Conservation (phyloP, 2,329 filamentous ascomycete species). For the Exophiala xenobiotica region DNA sequence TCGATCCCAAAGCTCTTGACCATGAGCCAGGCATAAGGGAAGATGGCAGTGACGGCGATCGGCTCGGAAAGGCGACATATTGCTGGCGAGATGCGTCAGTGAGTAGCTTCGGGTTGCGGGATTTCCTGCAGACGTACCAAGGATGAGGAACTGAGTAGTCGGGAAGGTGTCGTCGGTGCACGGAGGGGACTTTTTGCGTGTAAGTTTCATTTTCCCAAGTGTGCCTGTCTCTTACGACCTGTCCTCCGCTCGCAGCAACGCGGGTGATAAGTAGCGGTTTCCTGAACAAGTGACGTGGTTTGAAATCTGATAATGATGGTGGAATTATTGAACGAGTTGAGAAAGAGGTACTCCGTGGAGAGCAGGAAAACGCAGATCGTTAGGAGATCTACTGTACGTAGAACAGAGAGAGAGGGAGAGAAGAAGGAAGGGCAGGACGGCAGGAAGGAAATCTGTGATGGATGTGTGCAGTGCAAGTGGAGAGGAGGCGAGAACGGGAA, state of each 20-base stretch:
- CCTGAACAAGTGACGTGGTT: no score
- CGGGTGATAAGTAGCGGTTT: no score
- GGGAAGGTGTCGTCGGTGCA: constrained; percentile 71
- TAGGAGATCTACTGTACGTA: no score
- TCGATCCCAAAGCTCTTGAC: constrained; percentile 71
- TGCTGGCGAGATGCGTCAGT: constrained; percentile 52
- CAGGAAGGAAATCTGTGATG: no score
- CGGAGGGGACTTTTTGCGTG: constrained; percentile 55
- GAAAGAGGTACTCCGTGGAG: no score
- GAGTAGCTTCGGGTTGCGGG: background rate
- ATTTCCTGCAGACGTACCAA: constrained; percentile 60
- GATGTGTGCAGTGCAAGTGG: no score
- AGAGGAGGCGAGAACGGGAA: no score
- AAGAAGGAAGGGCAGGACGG: no score
- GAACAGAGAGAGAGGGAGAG: no score
- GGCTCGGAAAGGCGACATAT: constrained; percentile 91
- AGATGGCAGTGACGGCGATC: constrained; percentile 89
- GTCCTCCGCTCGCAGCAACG: constrained; percentile 14
- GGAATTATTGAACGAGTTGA: no score
- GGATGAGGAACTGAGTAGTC: constrained; percentile 74
- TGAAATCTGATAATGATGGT: no score
- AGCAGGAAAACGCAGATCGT: no score
- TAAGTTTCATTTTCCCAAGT: constrained; percentile 59
- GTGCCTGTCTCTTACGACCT: constrained; percentile 51
- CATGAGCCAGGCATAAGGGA: constrained; percentile 85